Percentiles rank a stretch among this genome's conserved stretches.
These are phyloP conservation scores for Mortierella claussenii DNA, from an alignment of 192 early-diverging fungal species.

Conservation along the genomic window DNA sequence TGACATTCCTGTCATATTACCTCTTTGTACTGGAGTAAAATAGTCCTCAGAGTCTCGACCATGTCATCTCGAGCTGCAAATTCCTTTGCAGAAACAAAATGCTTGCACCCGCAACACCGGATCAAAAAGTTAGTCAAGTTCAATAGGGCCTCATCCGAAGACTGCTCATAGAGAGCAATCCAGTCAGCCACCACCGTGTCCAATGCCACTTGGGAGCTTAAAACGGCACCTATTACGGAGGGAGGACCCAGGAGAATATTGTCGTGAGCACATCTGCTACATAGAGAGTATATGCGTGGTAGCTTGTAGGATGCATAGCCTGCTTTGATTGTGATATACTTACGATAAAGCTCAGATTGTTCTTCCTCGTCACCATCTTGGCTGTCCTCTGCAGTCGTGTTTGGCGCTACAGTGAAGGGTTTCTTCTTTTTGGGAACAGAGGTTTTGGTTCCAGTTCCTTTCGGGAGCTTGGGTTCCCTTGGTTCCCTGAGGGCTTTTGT, in stretches of 20 bases:
- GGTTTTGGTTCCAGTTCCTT: not conserved
- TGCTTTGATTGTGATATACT: no score
- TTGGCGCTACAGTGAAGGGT: not conserved
- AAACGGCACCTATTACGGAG: conserved; percentile 40
- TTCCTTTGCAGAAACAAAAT: conserved; percentile 8
- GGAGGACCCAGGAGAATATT: no score
- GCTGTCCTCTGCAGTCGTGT: not conserved
- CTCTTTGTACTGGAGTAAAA: conserved; percentile 69
- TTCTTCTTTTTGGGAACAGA: not conserved
- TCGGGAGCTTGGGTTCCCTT: no score
- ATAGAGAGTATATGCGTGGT: no score
- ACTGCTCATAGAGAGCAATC: conserved; percentile 70
- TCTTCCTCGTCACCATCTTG: conserved; percentile 8
- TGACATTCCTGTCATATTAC: conserved; percentile 41
- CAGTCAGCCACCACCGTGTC: conserved; percentile 76
- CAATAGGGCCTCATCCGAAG: conserved; percentile 64
- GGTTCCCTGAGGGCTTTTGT: not conserved
- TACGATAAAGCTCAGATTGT: conserved; percentile 33
- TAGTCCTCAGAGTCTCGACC: conserved; percentile 62
- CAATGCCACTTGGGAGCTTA: conserved; percentile 63
- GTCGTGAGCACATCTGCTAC: no score
- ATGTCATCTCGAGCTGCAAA: conserved; percentile 62
- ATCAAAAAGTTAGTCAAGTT: conserved; percentile 83
- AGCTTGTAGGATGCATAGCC: no score
- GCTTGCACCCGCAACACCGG: conserved; percentile 55